These are phyloP conservation scores for Prunus mongolica DNA, from an alignment of 306 rosid genomes.

Conservation along the genomic window DNA sequence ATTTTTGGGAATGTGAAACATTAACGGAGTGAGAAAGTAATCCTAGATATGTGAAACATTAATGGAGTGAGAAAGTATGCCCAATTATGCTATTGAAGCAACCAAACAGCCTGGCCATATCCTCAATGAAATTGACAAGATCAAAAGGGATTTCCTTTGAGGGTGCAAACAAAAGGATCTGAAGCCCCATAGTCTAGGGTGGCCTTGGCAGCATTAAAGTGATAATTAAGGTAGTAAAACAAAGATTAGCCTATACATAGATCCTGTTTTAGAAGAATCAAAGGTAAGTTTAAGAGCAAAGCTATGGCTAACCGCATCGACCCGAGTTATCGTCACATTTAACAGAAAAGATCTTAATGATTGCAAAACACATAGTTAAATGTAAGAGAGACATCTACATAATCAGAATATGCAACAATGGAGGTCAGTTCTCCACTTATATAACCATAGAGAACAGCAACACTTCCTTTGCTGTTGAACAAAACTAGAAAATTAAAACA, in stretches of 20 bases:
- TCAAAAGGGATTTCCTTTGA: neutral
- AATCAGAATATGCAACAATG: neutral
- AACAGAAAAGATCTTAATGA: no score
- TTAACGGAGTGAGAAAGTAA: neutral
- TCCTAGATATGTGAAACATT: neutral
- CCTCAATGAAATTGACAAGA: neutral
- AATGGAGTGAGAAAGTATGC: neutral
- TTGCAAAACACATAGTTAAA: neutral
- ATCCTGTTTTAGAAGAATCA: neutral
- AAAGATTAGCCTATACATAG: neutral
- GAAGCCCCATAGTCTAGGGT: neutral
- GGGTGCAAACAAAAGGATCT: neutral
- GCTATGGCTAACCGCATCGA: no score
- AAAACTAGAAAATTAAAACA: neutral
- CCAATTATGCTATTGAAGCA: neutral
- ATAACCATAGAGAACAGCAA: neutral
- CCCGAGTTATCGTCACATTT: no score
- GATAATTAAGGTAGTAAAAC: neutral
- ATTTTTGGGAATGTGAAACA: neutral
- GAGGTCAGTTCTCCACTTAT: no score
- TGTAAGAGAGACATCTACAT: neutral
- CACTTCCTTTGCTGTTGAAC: neutral
- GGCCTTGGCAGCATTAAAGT: neutral
- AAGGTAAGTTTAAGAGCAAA: neutral
- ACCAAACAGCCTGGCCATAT: neutral